Percentiles rank a stretch among this genome's conserved stretches.
Conservation (phyloP, 106 monocot genomes). For the Hemerocallis citrina region DNA sequence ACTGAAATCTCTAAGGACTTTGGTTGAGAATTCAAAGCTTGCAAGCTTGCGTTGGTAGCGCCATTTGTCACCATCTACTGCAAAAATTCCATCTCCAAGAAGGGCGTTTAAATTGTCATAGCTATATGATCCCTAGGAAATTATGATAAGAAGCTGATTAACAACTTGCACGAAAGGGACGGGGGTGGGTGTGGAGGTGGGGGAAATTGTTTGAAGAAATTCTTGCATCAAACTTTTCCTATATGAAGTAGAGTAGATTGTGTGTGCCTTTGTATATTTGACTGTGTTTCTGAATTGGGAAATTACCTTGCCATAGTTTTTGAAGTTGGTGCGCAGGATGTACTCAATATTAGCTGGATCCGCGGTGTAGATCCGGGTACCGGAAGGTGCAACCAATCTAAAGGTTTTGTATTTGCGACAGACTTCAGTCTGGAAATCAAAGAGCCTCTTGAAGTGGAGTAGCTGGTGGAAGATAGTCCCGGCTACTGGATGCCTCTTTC, state of each 20-base stretch:
- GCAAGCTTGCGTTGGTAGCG: constrained; percentile 27
- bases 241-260: too few relatives aligned
- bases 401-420: constrained; percentile 5
- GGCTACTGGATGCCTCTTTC: constrained; percentile 12
- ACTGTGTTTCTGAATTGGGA: too few relatives aligned
- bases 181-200: too few relatives aligned
- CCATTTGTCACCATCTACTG: constrained; percentile 32
- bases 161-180: too few relatives aligned
- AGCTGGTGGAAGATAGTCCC: constrained; percentile 47
- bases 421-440: constrained; percentile 23
- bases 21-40: constrained; percentile 37
- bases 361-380: constrained; percentile 4
- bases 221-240: too few relatives aligned
- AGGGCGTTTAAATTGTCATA: constrained; percentile 8
- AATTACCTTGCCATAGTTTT: constrained; percentile 18
- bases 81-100: constrained; percentile 27
- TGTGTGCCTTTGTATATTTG: too few relatives aligned
- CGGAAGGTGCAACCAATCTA: not conserved
- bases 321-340: constrained; percentile 21
- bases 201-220: too few relatives aligned
- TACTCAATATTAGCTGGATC: constrained; percentile 16
- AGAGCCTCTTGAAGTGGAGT: constrained; percentile 8
- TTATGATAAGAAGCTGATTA: not conserved
- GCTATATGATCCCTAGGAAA: constrained; percentile 11
- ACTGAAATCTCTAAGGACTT: constrained; percentile 33